Evolutionary conservation across 495 filamentous ascomycete genomes (phyloP).

Genomic region (Aspergillus campestris): DNA sequence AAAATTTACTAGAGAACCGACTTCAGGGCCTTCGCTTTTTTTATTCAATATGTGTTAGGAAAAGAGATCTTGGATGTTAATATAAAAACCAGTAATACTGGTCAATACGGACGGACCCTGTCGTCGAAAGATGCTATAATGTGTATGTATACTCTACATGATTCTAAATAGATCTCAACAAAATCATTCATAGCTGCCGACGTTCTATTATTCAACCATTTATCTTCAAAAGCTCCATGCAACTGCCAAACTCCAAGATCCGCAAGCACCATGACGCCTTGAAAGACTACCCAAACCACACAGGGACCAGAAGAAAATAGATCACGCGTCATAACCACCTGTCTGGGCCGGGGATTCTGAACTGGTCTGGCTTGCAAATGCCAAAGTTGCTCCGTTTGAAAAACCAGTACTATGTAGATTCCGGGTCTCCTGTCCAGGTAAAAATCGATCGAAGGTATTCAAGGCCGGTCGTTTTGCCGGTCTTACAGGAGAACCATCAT

Average conservation of each 20-base stretch:
- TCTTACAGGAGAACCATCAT: slow-evolving; percentile 51
- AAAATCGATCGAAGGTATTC: slow-evolving; percentile 10
- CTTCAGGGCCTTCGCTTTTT: too few species aligned
- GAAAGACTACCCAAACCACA: slow-evolving; percentile 6
- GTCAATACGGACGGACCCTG: too few species aligned
- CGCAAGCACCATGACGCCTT: slow-evolving; percentile 15
- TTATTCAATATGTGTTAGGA: too few species aligned
- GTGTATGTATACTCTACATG: too few species aligned
- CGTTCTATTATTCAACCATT: too few species aligned
- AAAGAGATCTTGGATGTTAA: too few species aligned
- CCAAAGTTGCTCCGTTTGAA: slow-evolving; percentile 14
- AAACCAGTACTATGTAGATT: slow-evolving; percentile 15
- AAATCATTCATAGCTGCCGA: too few species aligned
- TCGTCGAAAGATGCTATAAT: too few species aligned
- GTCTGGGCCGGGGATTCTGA: slow-evolving; percentile 3
- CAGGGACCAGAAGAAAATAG: not conserved
- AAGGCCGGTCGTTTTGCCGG: slow-evolving; percentile 44
- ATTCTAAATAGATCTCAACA: too few species aligned
- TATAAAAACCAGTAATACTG: too few species aligned
- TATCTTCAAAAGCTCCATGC: not conserved
- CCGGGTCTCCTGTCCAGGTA: slow-evolving; percentile 16
- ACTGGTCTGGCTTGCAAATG: slow-evolving; percentile 11
- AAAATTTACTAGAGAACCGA: too few species aligned
- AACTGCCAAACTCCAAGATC: slow-evolving; percentile 1
- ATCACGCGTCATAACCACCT: slow-evolving; percentile 9